Conservation (phyloP, 257 asterid species). For the Catharanthus roseus region DNA sequence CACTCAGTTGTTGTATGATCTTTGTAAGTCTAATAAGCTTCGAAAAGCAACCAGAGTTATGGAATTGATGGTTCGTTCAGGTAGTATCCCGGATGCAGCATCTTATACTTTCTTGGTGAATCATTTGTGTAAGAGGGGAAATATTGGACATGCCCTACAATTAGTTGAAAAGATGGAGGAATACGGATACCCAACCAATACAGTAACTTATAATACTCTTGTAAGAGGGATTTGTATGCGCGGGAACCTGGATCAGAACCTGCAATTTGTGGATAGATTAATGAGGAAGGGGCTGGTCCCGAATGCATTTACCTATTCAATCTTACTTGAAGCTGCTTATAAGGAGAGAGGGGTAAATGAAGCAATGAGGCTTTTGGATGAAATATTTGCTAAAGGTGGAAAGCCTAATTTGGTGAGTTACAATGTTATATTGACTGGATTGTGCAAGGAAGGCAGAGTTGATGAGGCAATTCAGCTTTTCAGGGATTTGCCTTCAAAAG, state of each 20-base stretch:
- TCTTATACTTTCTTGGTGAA: constrained; percentile 67
- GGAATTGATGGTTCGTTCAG: constrained; percentile 76
- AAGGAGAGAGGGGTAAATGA: constrained; percentile 80
- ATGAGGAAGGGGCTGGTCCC: constrained; percentile 77
- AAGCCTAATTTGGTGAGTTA: constrained; percentile 77
- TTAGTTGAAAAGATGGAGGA: constrained; percentile 82
- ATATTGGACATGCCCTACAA: constrained; percentile 92
- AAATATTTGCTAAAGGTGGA: constrained; percentile 63
- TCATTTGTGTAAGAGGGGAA: constrained; percentile 68
- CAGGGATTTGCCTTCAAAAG: constrained; percentile 58
- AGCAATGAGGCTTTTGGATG: constrained; percentile 65
- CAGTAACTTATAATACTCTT: constrained; percentile 63
- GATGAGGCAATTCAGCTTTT: constrained; percentile 73
- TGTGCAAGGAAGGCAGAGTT: constrained; percentile 70
- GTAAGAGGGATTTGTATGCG: constrained; percentile 79
- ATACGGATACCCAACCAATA: constrained; percentile 59
- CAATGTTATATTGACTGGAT: constrained; percentile 71
- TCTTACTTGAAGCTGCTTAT: constrained; percentile 85
- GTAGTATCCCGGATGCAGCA: constrained; percentile 63
- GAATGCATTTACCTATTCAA: constrained; percentile 75
- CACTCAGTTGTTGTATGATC: constrained; percentile 71
- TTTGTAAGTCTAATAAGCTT: constrained; percentile 60
- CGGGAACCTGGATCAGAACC: constrained; percentile 55
- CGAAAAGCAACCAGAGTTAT: constrained; percentile 77
- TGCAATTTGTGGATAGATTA: constrained; percentile 60